Evolutionary conservation across 73 alveolate genomes (phyloP).

Genomic region (Blepharisma japonicum): DNA sequence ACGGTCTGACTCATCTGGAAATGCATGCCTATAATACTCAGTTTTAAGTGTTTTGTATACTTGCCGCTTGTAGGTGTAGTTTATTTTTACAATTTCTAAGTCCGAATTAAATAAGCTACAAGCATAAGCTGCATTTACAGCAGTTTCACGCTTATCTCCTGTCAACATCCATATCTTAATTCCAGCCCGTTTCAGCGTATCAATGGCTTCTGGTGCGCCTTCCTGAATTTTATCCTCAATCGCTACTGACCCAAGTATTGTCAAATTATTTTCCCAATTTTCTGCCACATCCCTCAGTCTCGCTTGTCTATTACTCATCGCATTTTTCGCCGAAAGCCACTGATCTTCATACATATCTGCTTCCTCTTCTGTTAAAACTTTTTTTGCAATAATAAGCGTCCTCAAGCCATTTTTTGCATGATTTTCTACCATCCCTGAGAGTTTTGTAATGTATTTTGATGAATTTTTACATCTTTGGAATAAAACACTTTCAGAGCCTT

Average conservation of each 20-base stretch:
- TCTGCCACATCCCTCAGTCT: conserved; percentile 37
- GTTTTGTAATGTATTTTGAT: neutral
- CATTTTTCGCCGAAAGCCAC: neutral
- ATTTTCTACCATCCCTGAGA: conserved; percentile 29
- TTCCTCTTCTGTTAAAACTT: conserved; percentile 54
- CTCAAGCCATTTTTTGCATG: conserved; percentile 63
- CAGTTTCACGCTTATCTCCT: conserved; percentile 43
- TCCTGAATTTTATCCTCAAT: conserved; percentile 66
- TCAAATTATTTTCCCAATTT: conserved; percentile 40
- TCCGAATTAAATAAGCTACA: neutral
- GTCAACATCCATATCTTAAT: conserved; percentile 29
- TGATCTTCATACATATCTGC: conserved; percentile 42
- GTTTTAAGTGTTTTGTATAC: no score
- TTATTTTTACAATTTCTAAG: no score
- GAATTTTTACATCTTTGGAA: neutral
- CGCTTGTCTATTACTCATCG: conserved; percentile 20
- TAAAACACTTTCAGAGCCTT: conserved; percentile 76
- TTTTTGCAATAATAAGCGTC: conserved; percentile 79
- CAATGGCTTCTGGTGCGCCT: conserved; percentile 74
- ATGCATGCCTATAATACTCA: no score
- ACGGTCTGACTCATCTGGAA: no score
- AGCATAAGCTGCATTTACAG: conserved; percentile 38
- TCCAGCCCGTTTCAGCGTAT: conserved; percentile 49
- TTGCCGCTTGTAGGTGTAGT: no score
- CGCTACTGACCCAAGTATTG: conserved; percentile 52